Conservation (phyloP, 2,329 filamentous ascomycete genomes). For the Neoscytalidium dimidiatum region DNA sequence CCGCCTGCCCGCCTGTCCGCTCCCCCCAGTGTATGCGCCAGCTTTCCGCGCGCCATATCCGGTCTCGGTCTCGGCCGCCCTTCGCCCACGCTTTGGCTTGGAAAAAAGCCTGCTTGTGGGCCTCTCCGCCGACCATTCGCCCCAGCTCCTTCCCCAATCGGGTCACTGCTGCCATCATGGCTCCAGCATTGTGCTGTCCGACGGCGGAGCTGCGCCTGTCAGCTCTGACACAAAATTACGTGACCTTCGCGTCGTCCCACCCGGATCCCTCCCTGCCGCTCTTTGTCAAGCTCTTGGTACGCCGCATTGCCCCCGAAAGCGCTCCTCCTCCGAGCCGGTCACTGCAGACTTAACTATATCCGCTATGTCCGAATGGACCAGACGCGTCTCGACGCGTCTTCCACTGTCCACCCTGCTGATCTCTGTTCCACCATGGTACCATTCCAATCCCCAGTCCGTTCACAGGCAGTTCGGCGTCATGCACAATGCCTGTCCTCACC, state of each 20-base stretch:
- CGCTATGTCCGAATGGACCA: not conserved
- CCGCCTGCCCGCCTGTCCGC: too few species aligned
- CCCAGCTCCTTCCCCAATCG: not conserved
- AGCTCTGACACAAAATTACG: constrained; percentile 7
- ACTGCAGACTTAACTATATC: not conserved
- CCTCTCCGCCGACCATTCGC: not conserved
- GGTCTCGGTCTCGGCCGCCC: constrained; percentile 10
- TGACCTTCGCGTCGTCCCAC: not conserved
- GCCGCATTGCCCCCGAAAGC: not conserved
- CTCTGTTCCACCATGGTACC: constrained; percentile 6
- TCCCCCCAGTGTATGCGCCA: not conserved
- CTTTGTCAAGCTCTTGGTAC: not conserved
- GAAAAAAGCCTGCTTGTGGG: constrained; percentile 11
- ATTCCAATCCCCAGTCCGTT: not conserved
- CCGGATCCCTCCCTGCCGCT: not conserved
- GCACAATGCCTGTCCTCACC: not conserved
- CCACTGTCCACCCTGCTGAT: constrained; percentile 7
- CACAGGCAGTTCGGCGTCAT: not conserved
- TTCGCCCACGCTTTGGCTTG: not conserved
- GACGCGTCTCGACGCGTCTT: constrained; percentile 18
- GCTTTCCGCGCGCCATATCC: not conserved
- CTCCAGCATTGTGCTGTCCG: constrained; percentile 1
- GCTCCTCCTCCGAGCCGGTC: not conserved
- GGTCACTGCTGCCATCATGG: not conserved
- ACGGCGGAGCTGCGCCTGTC: constrained; percentile 10